These are phyloP conservation scores for Verticillium zaregamsianum DNA, from an alignment of 2,329 filamentous ascomycete species.

Conservation along the genomic window DNA sequence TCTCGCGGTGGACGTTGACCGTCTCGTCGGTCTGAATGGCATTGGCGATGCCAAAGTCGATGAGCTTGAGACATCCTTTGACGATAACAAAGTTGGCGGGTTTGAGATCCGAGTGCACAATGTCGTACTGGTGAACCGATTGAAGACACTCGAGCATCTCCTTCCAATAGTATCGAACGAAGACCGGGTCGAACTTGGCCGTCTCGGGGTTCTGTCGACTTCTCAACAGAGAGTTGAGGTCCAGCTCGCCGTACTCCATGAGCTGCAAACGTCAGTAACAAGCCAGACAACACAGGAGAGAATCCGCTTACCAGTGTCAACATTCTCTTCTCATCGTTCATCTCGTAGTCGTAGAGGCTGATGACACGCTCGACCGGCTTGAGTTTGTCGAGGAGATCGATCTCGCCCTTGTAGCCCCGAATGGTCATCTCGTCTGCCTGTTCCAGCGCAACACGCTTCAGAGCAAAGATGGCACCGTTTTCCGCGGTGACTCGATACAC, in stretches of 20 bases:
- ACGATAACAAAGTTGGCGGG: constrained; percentile 96
- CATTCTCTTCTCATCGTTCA: constrained; percentile 84
- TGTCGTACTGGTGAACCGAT: constrained; percentile 82
- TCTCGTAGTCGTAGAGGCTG: constrained; percentile 83
- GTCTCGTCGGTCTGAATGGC: constrained; percentile 95
- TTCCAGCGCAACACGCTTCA: constrained; percentile 89
- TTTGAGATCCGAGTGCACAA: constrained; percentile 96
- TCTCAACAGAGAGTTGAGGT: constrained; percentile 81
- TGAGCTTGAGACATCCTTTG: constrained; percentile 85
- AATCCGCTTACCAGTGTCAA: constrained; percentile 68
- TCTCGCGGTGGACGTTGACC: constrained; percentile 94
- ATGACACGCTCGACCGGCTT: constrained; percentile 86
- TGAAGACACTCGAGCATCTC: constrained; percentile 97
- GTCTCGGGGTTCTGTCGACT: constrained; percentile 68
- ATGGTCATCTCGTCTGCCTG: constrained; percentile 82
- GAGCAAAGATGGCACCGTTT: constrained; percentile 89
- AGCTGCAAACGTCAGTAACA: constrained; percentile 46
- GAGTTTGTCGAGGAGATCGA: constrained; percentile 80
- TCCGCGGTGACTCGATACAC: constrained; percentile 97
- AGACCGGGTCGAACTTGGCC: constrained; percentile 77
- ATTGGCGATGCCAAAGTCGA: constrained; percentile 98
- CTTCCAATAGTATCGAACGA: constrained; percentile 98
- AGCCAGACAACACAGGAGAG: background rate
- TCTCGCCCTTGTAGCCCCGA: constrained; percentile 89
- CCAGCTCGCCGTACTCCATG: constrained; percentile 96